Evolutionary conservation across 2,329 filamentous ascomycete genomes (phyloP).

Genomic region (Microcyclosporella mali): DNA sequence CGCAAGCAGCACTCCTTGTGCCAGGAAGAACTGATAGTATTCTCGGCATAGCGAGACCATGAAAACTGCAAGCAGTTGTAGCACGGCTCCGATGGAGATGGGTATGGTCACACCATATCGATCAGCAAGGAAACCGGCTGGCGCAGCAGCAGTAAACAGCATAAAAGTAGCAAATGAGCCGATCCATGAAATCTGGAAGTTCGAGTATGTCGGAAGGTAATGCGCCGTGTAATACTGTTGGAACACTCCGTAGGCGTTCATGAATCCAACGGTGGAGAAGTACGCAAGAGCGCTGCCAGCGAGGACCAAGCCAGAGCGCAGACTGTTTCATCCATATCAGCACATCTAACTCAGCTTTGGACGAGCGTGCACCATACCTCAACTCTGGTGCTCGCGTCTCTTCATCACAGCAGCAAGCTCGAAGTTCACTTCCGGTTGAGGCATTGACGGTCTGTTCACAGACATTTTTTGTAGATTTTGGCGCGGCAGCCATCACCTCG

Average conservation of each 20-base stretch:
- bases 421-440: no score
- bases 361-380: no score
- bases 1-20: constrained; percentile 44
- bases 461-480: no score
- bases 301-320: constrained; percentile 29
- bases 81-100: constrained; percentile 20
- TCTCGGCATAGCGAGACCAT: constrained; percentile 40
- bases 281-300: constrained; percentile 41
- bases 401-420: no score
- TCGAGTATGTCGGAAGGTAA: constrained; percentile 14
- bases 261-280: constrained; percentile 25
- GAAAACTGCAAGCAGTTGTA: constrained; percentile 43
- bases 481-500: no score
- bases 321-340: no score
- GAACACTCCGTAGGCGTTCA: constrained; percentile 25
- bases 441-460: no score
- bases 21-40: constrained; percentile 51
- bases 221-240: constrained; percentile 24
- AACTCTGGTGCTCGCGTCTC: no score
- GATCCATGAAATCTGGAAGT: constrained; percentile 28
- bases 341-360: no score
- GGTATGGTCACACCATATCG: constrained; percentile 21
- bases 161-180: constrained; percentile 25
- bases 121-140: constrained; percentile 27
- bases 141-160: constrained; percentile 24